phyloP scores from a whole-genome alignment of 306 rosid genomes.

The Oxytropis ochrocephala region DNA sequence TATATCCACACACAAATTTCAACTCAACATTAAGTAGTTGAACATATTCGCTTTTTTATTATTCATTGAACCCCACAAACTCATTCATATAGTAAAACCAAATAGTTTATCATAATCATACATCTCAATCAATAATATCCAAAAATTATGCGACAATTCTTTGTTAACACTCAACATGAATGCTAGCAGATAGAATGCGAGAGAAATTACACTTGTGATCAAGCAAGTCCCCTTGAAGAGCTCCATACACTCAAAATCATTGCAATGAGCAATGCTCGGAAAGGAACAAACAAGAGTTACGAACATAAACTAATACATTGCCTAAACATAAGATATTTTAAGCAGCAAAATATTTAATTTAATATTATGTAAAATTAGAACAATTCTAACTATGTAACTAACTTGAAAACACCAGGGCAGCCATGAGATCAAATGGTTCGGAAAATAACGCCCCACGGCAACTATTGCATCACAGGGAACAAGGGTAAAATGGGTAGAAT shows the following conservation, averaged over 20 bases:
- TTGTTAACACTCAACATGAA: not conserved
- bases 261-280: not conserved
- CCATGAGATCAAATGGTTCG: not conserved
- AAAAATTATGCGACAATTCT: not conserved
- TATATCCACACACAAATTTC: not conserved
- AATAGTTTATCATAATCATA: not conserved
- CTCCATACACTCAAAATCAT: not conserved
- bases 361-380: not conserved
- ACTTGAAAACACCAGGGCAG: not conserved
- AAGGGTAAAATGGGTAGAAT: not conserved
- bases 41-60: not conserved
- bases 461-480: not conserved
- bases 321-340: not conserved
- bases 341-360: not conserved
- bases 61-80: not conserved
- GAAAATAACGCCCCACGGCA: not conserved
- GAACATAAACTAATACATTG: not conserved
- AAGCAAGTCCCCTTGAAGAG: not conserved
- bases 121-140: not conserved
- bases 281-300: not conserved
- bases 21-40: not conserved
- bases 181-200: not conserved
- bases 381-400: not conserved
- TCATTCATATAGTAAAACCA: not conserved
- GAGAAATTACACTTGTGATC: not conserved